Conservation (phyloP, 305 asterid genomes). For the Fraxinus xanthoxyloides region DNA sequence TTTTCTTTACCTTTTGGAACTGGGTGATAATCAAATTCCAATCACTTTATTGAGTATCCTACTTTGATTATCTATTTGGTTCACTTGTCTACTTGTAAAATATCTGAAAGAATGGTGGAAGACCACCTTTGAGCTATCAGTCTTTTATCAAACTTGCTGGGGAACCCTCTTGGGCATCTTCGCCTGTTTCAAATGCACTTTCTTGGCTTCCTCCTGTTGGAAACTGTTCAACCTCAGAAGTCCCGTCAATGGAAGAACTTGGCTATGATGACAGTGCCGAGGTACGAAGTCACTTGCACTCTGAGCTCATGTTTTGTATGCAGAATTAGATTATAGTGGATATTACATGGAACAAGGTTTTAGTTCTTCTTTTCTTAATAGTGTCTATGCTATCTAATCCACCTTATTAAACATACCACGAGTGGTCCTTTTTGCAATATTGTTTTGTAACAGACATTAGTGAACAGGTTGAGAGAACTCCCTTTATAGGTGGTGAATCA, state of each 20-base stretch:
- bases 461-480: slow-evolving; percentile 65
- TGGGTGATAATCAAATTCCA: not conserved
- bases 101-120: slow-evolving; percentile 74
- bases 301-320: not conserved
- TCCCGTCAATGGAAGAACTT: slow-evolving; percentile 68
- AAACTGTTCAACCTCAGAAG: slow-evolving; percentile 46
- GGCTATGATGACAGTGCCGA: slow-evolving; percentile 63
- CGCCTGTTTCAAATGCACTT: slow-evolving; percentile 48
- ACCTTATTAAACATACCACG: not conserved
- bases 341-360: not conserved
- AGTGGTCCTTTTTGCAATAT: slow-evolving; percentile 8
- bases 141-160: slow-evolving; percentile 87
- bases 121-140: slow-evolving; percentile 82
- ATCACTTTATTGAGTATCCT: not conserved
- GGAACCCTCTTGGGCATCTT: slow-evolving; percentile 72
- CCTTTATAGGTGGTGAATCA: slow-evolving; percentile 90
- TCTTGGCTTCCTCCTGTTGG: slow-evolving; percentile 71
- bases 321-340: not conserved
- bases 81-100: not conserved
- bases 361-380: not conserved
- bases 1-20: slow-evolving; percentile 4
- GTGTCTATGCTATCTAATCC: not conserved
- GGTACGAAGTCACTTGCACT: slow-evolving; percentile 38
- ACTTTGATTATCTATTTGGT: not conserved
- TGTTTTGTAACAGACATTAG: slow-evolving; percentile 15